Base-by-base conservation (phyloP, 306 rosid genomes). In the Vicia sativa region DNA sequence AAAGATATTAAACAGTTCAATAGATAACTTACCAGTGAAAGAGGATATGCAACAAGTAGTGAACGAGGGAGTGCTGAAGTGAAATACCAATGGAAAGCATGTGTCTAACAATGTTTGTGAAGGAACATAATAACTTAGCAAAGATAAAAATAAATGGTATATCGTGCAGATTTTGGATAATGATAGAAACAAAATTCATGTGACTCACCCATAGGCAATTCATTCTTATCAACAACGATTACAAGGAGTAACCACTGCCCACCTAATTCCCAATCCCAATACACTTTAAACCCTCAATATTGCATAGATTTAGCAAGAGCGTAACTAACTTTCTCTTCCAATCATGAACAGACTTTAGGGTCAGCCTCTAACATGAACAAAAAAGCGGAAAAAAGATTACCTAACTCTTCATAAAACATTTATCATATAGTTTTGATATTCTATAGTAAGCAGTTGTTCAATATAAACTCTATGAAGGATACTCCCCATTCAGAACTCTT, bases 401-500 rank as follows among this genome's bases (percentile, higher is more conserved):
- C 13, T 29, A 34, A 59, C 56, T 46, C 38, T 34, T 26, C 11
- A 7, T 21, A 29, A 71, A 50, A 58, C 16, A 56, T 44, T 13
- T 53, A 45, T 4, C 71, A 65, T 38, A 49, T 34, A 13, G 9
- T 46, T 29, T 66, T 10, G 34, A 72, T 60, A 66, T 15, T 70
- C 34, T 48, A 79, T 7, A 53, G 72, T 29, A 15, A 52, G 8
- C 38, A 31, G 14, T 48, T 31, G 35, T 45, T 23, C 34, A 59
- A 65, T 10, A 41, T 38, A 42, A 57, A 50, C 11, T 15, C 29
- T 12, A 31, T 59, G 38, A 34, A 84, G 98, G 98, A 92, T 92
- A 92, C 98, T 16, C 98, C 98, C 98, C 98, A 92, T 55, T 86
- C 91, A 52, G 96, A 87, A 78, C 98, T 92, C 77, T 85, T 91